A percentile compares a stretch with the other conserved stretches of the same genome.
Evolutionary conservation across 2,329 filamentous ascomycete genomes (phyloP).

Genomic region (Anthostomella pinea): DNA sequence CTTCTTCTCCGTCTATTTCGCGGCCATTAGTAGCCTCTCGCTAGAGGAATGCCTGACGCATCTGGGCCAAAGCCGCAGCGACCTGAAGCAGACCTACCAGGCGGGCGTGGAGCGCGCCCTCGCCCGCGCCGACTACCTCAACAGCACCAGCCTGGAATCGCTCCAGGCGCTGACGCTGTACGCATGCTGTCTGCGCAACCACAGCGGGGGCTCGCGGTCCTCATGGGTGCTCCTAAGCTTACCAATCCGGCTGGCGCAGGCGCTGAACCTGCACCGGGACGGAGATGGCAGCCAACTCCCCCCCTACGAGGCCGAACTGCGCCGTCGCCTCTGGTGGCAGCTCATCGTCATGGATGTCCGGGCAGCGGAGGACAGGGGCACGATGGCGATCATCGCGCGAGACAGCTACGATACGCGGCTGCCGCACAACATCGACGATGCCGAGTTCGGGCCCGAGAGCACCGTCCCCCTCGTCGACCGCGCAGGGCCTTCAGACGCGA

Average conservation of each 20-base stretch:
- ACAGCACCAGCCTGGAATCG: conserved; percentile 36
- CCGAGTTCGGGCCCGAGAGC: conserved; percentile 43
- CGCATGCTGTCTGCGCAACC: conserved; percentile 38
- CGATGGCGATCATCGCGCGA: conserved; percentile 40
- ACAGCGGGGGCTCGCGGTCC: conserved; percentile 36
- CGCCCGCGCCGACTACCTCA: conserved; percentile 42
- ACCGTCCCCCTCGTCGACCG: conserved; percentile 33
- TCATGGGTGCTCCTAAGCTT: conserved; percentile 42
- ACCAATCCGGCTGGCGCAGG: conserved; percentile 43
- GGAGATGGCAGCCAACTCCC: conserved; percentile 27
- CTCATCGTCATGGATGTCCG: conserved; percentile 59
- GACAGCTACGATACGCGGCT: conserved; percentile 45
- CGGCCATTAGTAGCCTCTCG: conserved; percentile 35
- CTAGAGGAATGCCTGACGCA: conserved; percentile 30
- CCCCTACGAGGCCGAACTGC: conserved; percentile 57
- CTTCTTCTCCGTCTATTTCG: conserved; percentile 44
- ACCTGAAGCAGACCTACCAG: conserved; percentile 32
- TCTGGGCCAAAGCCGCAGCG: conserved; percentile 34
- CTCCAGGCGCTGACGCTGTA: conserved; percentile 43
- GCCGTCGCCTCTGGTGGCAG: conserved; percentile 61
- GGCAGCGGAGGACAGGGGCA: conserved; percentile 52
- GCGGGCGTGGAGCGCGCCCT: conserved; percentile 37
- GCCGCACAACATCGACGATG: conserved; percentile 54
- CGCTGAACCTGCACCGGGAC: conserved; percentile 42
- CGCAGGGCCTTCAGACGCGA: conserved; percentile 39